phyloP scores from a whole-genome alignment of 495 filamentous ascomycete species.

The Penicillium nucicola region DNA sequence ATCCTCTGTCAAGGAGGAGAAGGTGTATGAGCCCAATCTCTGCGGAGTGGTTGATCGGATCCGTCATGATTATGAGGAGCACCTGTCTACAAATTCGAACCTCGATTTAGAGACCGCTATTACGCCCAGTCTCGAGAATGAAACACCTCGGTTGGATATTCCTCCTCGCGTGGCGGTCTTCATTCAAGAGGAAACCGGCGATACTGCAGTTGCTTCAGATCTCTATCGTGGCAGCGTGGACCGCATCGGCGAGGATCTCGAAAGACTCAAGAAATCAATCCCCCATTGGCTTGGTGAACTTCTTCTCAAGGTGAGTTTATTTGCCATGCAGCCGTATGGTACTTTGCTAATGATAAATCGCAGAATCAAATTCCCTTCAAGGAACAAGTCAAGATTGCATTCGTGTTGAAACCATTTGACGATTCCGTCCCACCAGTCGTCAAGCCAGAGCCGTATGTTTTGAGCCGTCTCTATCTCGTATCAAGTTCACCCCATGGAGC shows the following conservation, averaged over 20 bases:
- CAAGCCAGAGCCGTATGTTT: constrained; percentile 54
- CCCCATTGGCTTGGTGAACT: constrained; percentile 92
- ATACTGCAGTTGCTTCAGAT: constrained; percentile 86
- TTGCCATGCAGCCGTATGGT: neutral
- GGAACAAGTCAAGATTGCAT: constrained; percentile 91
- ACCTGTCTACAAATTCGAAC: constrained; percentile 52
- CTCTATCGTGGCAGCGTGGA: constrained; percentile 85
- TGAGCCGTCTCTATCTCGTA: neutral
- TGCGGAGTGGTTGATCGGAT: constrained; percentile 76
- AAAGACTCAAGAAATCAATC: constrained; percentile 76
- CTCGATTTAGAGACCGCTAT: constrained; percentile 60
- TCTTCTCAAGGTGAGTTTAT: constrained; percentile 60
- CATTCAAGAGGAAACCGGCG: constrained; percentile 88
- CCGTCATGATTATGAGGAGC: constrained; percentile 73
- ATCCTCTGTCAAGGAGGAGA: constrained; percentile 64
- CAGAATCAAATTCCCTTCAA: constrained; percentile 81
- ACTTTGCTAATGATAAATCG: neutral
- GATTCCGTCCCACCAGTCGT: constrained; percentile 69
- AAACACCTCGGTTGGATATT: constrained; percentile 80
- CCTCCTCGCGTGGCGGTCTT: constrained; percentile 80
- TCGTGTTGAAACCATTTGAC: constrained; percentile 81
- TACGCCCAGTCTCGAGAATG: constrained; percentile 71
- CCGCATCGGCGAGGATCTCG: constrained; percentile 70
- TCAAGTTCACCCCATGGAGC: neutral
- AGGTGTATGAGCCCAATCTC: constrained; percentile 79